Base-by-base conservation (phyloP, 2,329 filamentous ascomycete species). In the Neoarthrinium moseri region DNA sequence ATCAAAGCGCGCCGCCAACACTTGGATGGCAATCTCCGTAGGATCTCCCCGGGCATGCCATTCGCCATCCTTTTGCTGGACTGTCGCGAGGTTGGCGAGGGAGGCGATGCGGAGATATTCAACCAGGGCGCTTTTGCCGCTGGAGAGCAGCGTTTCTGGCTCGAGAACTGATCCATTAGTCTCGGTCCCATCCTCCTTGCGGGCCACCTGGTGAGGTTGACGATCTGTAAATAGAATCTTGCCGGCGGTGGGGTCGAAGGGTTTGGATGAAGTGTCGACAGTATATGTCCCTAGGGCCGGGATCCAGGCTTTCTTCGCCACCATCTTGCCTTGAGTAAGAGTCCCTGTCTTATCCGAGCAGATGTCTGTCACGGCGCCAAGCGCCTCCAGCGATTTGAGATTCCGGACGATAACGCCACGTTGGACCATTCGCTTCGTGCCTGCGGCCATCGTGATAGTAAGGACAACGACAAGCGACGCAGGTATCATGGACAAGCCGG, bases 21-120 rank as follows among this genome's bases (percentile, higher is more conserved):
- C n/a, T n/a, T n/a, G n/a, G 24, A 89, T 83, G 5, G 85, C 85
- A 46, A 88, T 85, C 56, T 88, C 85, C 1, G 85, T 88, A 0
- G 82, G 81, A 55, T 85, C 81, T 32, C 82, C 83, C 42, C 79
- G 75, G 32, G 80, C 79, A 38, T 75, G 69, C 82, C 82, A 85
- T 32, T 70, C 65, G 1, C 68, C 66, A 2, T 69, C 65, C 37
- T 69, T 66, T 36, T 35, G 12, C 18, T 68, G 67, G 5, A 82
- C 68, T 3, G 69, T 72, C 4, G 76, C 76, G 12, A 80, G 64
- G 54, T 79, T 80, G 38, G 73, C 74, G 41, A 86, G 71, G 0
- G 81, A 76, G 3, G 81, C 78, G 20, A 84, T 77, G 32, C 75
- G 70, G 23, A 87, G 72, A 56, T 78, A 84, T 5, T 77, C 70